Conservation (phyloP, 2,329 filamentous ascomycete genomes). For the Alternaria sp. region DNA sequence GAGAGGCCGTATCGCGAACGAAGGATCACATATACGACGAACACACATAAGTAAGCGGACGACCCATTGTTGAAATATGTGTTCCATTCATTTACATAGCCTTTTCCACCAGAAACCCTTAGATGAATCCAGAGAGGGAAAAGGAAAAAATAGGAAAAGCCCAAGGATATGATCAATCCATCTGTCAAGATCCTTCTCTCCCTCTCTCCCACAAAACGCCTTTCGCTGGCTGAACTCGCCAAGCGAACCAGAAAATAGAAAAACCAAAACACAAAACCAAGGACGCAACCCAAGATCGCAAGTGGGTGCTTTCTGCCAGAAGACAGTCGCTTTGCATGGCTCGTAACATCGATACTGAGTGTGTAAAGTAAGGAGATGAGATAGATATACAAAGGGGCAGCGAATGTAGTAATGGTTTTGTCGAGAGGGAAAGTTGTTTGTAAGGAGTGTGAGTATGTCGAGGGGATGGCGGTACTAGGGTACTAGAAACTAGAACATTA, state of each 20-base stretch:
- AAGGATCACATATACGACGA: background rate
- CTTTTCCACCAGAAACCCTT: background rate
- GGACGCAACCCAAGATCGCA: background rate
- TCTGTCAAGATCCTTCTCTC: background rate
- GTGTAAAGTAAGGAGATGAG: slow-evolving; percentile 4
- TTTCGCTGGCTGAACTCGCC: slow-evolving; percentile 4
- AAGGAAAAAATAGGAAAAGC: background rate
- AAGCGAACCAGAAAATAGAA: slow-evolving; percentile 1
- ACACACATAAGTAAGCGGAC: background rate
- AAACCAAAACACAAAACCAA: slow-evolving; percentile 3
- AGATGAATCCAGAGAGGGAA: background rate
- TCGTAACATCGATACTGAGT: slow-evolving; percentile 21
- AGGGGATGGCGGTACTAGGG: slow-evolving; percentile 32
- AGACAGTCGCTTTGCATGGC: slow-evolving; percentile 16
- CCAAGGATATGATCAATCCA: background rate
- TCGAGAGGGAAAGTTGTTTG: background rate
- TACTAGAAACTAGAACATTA: slow-evolving; percentile 44
- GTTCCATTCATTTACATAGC: slow-evolving; percentile 14
- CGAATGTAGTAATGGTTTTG: slow-evolving; percentile 11
- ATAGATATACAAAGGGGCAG: slow-evolving; percentile 19
- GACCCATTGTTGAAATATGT: background rate
- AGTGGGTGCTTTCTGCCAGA: slow-evolving; percentile 8
- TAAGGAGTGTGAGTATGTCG: slow-evolving; percentile 22
- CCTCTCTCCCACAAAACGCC: background rate
- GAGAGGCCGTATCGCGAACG: background rate